Conservation (phyloP, 306 rosid genomes). For the Cucurbita maxima region DNA sequence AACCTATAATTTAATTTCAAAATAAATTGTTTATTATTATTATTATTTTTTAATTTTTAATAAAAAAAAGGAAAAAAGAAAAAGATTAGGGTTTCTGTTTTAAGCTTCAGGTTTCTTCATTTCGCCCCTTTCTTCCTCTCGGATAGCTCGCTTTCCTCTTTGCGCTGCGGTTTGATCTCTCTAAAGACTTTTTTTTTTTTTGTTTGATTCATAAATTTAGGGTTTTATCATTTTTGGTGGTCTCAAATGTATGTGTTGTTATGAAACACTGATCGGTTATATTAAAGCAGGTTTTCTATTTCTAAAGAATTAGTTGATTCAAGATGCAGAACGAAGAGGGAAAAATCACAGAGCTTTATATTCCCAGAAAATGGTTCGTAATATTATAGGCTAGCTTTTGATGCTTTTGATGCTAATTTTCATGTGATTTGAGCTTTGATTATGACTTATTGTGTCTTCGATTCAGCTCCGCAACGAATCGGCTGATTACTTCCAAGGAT, state of each 20-base stretch:
- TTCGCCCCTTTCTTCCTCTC: background rate
- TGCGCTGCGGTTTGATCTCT: background rate
- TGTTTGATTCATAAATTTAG: background rate
- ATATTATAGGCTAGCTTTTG: background rate
- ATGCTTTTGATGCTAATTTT: background rate
- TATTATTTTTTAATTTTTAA: background rate
- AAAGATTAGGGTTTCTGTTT: background rate
- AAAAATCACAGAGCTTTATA: conserved; percentile 41
- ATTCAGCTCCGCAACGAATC: conserved; percentile 54
- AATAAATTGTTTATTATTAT: background rate
- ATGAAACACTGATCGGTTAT: background rate
- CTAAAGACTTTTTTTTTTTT: background rate
- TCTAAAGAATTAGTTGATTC: background rate
- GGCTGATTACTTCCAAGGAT: conserved; percentile 53
- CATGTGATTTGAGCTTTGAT: background rate
- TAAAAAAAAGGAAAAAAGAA: too few relatives aligned
- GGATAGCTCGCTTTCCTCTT: background rate
- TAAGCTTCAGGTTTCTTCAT: background rate
- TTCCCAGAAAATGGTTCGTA: conserved; percentile 51
- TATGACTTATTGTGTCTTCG: background rate
- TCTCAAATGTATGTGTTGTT: background rate
- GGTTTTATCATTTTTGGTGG: background rate
- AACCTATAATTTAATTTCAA: too few relatives aligned
- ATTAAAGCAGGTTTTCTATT: background rate
- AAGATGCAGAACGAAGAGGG: conserved; percentile 61